Conservation (phyloP, 2,329 filamentous ascomycete genomes). For the Didymella segeticola region DNA sequence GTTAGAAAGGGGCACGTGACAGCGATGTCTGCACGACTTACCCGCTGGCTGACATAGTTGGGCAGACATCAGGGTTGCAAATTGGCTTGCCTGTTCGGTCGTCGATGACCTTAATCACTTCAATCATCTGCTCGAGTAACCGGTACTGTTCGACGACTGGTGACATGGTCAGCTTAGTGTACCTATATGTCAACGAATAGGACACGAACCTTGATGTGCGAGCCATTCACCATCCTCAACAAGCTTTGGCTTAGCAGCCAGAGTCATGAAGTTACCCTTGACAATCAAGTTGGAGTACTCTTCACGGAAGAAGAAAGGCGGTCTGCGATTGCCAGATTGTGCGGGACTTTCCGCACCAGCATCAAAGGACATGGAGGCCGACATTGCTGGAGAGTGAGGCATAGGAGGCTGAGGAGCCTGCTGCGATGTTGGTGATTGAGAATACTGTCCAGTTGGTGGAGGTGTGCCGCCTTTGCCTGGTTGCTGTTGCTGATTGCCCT, state of each 20-base stretch:
- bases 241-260: conserved; percentile 90
- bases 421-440: conserved; percentile 44
- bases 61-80: conserved; percentile 84
- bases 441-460: conserved; percentile 46
- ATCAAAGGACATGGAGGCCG: conserved; percentile 69
- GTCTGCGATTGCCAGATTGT: conserved; percentile 65
- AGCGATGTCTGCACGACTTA: conserved; percentile 57
- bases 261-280: conserved; percentile 96
- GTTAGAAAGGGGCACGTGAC: conserved; percentile 11
- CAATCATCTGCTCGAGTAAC: conserved; percentile 86
- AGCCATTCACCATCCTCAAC: conserved; percentile 96
- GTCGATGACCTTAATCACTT: conserved; percentile 86
- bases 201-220: conserved; percentile 78
- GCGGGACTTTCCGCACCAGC: conserved; percentile 47
- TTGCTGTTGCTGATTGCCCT: conserved; percentile 43
- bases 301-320: conserved; percentile 77
- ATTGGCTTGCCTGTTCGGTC: conserved; percentile 75
- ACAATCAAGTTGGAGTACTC: conserved; percentile 85
- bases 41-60: conserved; percentile 93
- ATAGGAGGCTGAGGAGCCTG: conserved; percentile 45
- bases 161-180: conserved; percentile 33
- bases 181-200: conserved; percentile 1
- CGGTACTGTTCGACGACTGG: conserved; percentile 92
- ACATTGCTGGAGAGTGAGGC: conserved; percentile 44
- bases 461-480: conserved; percentile 46